Evolutionary conservation across 2,329 filamentous ascomycete genomes (phyloP).

Genomic region (Fusarium sp.): DNA sequence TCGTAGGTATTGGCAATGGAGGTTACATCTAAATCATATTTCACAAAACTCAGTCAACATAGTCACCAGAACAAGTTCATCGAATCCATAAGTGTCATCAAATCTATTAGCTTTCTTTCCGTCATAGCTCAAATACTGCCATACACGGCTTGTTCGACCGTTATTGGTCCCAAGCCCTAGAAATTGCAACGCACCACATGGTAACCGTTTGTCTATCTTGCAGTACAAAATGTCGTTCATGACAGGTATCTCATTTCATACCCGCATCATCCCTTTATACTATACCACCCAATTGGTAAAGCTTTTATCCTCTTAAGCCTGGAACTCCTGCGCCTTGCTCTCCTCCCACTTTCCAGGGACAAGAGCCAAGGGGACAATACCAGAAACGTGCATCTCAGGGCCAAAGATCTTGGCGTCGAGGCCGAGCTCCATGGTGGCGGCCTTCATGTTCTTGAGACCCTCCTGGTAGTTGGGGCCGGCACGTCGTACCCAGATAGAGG

Average conservation of each 20-base stretch:
- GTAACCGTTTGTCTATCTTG: constrained; percentile 49
- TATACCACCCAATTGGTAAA: constrained; percentile 18
- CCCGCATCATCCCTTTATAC: constrained; percentile 40
- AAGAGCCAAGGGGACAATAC: constrained; percentile 94
- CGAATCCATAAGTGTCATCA: constrained; percentile 41
- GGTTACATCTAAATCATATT: background rate
- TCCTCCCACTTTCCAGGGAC: constrained; percentile 72
- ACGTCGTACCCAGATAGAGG: constrained; percentile 93
- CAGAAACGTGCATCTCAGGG: constrained; percentile 93
- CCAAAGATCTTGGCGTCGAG: constrained; percentile 75
- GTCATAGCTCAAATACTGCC: constrained; percentile 47
- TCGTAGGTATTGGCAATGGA: background rate
- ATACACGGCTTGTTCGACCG: constrained; percentile 43
- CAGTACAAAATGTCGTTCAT: constrained; percentile 50
- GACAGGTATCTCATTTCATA: constrained; percentile 39
- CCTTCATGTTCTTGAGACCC: constrained; percentile 99
- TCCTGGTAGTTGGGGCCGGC: constrained; percentile 98
- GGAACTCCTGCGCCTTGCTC: constrained; percentile 71
- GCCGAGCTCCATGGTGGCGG: constrained; percentile 90
- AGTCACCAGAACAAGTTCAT: constrained; percentile 1
- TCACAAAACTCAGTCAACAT: background rate
- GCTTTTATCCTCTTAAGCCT: constrained; percentile 55
- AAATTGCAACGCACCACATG: constrained; percentile 44
- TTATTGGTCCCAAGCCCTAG: constrained; percentile 39
- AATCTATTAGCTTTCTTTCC: constrained; percentile 48